Base-by-base conservation (phyloP, 2,329 filamentous ascomycete genomes). In the Akanthomyces lecanii region DNA sequence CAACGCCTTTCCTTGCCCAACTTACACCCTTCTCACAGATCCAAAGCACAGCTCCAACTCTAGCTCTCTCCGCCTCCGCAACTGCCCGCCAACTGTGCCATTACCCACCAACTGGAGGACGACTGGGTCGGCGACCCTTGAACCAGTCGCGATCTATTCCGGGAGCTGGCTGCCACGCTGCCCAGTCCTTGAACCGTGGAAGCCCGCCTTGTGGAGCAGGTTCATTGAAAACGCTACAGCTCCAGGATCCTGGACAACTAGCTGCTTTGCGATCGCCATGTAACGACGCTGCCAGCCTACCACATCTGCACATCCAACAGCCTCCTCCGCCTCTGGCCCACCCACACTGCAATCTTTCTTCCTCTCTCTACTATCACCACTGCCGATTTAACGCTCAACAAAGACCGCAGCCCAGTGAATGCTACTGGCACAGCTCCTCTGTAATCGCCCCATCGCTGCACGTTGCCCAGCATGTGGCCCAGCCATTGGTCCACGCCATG, bases 401-500 rank as follows among this genome's bases (percentile, higher is more conserved):
- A 51, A 62, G 44, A 62, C 23, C 14, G 42, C n/a, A 28, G 33
- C 45, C 21, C 36, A 42, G 47, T 16, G 40, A 44, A 28, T 53
- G 21, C 33, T 44, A 33, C 44, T 53, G 21, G 23, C 36, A 33
- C 33, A 11, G n/a, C 47, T 40, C 48, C 25, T 42, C 4, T 38
- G 25, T 51, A 11, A 38, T 48, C n/a, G 51, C 58, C 52, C 63
- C 63, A 58, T 64, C 51, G 66, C 66, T 57, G 65, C 67, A 71
- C 66, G 63, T 67, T 65, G 59, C 58, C 66, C 59, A 63, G 66
- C 76, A 79, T 78, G 77, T 79, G 77, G 72, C 70, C 69, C 71
- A 78, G 73, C 69, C 69, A 79, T 79, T 79, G 77, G 77, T 66
- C 73, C 70, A 72, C 69, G 68, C 68, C 62, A 56, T 51, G 33